Conservation (phyloP, 768 basidiomycete species). For the Mycena epipterygia region DNA sequence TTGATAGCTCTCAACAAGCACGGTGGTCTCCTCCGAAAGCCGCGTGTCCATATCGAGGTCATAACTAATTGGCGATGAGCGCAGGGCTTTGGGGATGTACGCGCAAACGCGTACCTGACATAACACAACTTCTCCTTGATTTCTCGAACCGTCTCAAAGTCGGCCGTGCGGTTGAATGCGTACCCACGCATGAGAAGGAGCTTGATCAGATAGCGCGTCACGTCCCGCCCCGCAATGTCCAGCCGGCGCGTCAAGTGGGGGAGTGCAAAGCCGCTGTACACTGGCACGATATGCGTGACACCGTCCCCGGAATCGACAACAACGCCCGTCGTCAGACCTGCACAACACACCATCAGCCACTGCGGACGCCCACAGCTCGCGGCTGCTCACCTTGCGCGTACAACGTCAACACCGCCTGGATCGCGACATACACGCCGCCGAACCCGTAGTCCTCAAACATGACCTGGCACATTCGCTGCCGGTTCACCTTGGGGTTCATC, state of each 20-base stretch:
- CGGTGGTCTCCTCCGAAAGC: slow-evolving; percentile 95
- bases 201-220: slow-evolving; percentile 99
- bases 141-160: slow-evolving; percentile 98
- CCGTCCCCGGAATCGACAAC: slow-evolving; percentile 99
- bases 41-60: slow-evolving; percentile 96
- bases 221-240: slow-evolving; percentile 98
- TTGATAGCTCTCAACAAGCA: slow-evolving; percentile 95
- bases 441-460: slow-evolving; percentile 99
- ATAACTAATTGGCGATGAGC: slow-evolving; percentile 67
- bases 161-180: slow-evolving; percentile 99
- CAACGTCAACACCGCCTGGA: slow-evolving; percentile 97
- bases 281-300: slow-evolving; percentile 99
- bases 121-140: slow-evolving; percentile 99
- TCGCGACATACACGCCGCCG: slow-evolving; percentile 95
- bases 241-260: slow-evolving; percentile 95
- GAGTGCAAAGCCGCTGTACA: slow-evolving; percentile 96
- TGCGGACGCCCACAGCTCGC: neutral
- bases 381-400: slow-evolving; percentile 92
- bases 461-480: slow-evolving; percentile 95
- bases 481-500: slow-evolving; percentile 96
- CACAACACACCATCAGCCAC: neutral
- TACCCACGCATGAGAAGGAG: slow-evolving; percentile 99
- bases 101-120: slow-evolving; percentile 77
- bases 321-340: slow-evolving; percentile 97
- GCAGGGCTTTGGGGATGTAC: neutral